phyloP scores from a whole-genome alignment of 768 basidiomycete species.

The Hericium alpestre region DNA sequence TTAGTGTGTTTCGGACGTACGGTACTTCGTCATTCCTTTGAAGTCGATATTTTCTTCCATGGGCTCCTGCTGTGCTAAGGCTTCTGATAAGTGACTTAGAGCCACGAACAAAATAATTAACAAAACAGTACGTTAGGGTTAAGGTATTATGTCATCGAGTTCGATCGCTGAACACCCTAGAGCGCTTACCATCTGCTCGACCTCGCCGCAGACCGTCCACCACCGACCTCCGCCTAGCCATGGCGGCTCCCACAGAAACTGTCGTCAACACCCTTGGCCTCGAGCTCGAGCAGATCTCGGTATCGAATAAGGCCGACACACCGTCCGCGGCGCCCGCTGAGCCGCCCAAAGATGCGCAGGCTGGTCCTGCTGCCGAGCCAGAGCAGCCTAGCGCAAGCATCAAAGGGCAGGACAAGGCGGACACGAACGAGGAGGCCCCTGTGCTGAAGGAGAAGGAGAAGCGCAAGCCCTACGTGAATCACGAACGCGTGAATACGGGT shows the following conservation, averaged over 20 bases:
- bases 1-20: too few species aligned
- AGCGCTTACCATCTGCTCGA: conserved; percentile 9
- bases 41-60: too few species aligned
- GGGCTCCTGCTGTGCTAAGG: too few species aligned
- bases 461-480: conserved; percentile 71
- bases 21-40: too few species aligned
- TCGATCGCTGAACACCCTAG: too few species aligned
- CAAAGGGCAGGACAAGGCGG: conserved; percentile 9
- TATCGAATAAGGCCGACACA: conserved; percentile 21
- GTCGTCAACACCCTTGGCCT: conserved; percentile 61
- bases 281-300: conserved; percentile 44
- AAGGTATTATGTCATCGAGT: too few species aligned
- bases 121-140: too few species aligned
- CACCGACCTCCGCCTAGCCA: too few species aligned
- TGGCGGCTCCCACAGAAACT: conserved; percentile 18
- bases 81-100: too few species aligned
- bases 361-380: not conserved
- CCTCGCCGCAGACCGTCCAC: too few species aligned
- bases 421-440: conserved; percentile 18
- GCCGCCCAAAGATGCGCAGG: not conserved
- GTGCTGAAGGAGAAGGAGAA: conserved; percentile 23
- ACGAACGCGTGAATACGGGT: conserved; percentile 76
- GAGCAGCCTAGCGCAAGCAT: not conserved
- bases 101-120: too few species aligned
- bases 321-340: conserved; percentile 4